Conservation (phyloP, 352 stramenopile genomes). For the Peronospora tabacina region DNA sequence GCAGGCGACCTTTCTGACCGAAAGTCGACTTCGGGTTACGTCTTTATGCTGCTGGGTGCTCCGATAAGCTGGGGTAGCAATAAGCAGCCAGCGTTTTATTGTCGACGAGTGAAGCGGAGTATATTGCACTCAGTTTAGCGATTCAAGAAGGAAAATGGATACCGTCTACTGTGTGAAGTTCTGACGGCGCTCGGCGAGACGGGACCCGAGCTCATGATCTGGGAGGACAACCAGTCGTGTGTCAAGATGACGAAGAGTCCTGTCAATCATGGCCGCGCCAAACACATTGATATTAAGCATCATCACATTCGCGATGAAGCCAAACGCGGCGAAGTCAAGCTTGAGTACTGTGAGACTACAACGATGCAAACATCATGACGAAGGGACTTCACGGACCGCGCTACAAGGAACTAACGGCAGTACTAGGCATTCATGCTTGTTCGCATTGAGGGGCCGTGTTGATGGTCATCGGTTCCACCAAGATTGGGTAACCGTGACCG, state of each 20-base stretch:
- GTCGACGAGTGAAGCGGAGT: constrained; percentile 7
- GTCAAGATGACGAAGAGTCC: neutral
- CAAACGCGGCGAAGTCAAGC: constrained; percentile 14
- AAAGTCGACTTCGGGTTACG: constrained; percentile 8
- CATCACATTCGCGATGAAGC: constrained; percentile 25
- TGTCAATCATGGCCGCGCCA: constrained; percentile 22
- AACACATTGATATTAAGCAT: constrained; percentile 30
- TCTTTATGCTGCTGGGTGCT: constrained; percentile 1
- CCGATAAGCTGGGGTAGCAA: neutral
- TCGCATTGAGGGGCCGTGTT: no score
- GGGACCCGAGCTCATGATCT: constrained; percentile 4
- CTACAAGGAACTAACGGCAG: neutral
- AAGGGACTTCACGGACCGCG: neutral
- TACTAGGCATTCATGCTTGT: neutral
- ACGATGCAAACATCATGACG: no score
- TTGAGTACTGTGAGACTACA: neutral
- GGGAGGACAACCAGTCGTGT: constrained; percentile 8
- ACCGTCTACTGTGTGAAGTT: constrained; percentile 4
- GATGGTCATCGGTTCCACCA: no score
- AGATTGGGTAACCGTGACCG: no score
- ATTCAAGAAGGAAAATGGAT: constrained; percentile 4
- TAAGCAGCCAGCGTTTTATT: constrained; percentile 1
- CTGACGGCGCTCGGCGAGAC: neutral
- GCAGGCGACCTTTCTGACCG: constrained; percentile 6
- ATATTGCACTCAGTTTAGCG: constrained; percentile 4